phyloP scores from a whole-genome alignment of 371 early-diverging fungal genomes.

The Apophysomyces sp. region DNA sequence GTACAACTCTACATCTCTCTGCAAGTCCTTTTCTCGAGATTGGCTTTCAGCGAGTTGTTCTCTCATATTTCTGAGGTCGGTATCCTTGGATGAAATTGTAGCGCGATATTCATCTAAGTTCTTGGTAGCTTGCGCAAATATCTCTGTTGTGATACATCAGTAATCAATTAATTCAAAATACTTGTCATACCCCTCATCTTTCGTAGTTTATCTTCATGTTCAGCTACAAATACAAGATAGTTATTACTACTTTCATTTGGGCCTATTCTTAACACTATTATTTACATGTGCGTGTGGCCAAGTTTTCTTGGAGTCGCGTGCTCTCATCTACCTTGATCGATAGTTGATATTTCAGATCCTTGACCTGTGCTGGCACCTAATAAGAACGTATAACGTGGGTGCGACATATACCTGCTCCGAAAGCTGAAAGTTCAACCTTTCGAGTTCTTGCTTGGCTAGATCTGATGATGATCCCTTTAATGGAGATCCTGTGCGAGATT shows the following conservation, averaged over 20 bases:
- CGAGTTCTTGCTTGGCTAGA: conserved; percentile 2
- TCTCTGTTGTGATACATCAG: conserved; percentile 20
- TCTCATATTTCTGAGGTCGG: conserved; percentile 44
- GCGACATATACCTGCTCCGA: conserved; percentile 29
- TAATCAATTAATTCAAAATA: not conserved
- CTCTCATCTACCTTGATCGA: conserved; percentile 28
- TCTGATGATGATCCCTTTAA: not conserved
- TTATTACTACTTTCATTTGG: not conserved
- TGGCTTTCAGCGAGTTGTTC: conserved; percentile 41
- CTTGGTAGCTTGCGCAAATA: conserved; percentile 64
- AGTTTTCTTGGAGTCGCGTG: conserved; percentile 27
- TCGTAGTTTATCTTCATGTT: conserved; percentile 45
- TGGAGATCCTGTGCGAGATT: not conserved
- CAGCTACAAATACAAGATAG: conserved; percentile 18
- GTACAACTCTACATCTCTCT: conserved; percentile 29
- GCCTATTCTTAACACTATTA: not conserved
- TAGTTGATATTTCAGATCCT: conserved; percentile 42
- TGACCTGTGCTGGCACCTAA: conserved; percentile 17
- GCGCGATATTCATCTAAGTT: conserved; percentile 60
- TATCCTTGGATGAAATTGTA: conserved; percentile 53
- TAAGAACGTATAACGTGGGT: not conserved
- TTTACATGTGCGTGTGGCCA: conserved; percentile 31
- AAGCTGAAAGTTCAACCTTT: conserved; percentile 28
- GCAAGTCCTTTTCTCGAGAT: conserved; percentile 29
- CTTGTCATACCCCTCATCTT: conserved; percentile 45